Evolutionary conservation across 805 yeast species (phyloP), one percentile per base, ranked within the genome.

Genomic region (Suhomyces sp.): DNA sequence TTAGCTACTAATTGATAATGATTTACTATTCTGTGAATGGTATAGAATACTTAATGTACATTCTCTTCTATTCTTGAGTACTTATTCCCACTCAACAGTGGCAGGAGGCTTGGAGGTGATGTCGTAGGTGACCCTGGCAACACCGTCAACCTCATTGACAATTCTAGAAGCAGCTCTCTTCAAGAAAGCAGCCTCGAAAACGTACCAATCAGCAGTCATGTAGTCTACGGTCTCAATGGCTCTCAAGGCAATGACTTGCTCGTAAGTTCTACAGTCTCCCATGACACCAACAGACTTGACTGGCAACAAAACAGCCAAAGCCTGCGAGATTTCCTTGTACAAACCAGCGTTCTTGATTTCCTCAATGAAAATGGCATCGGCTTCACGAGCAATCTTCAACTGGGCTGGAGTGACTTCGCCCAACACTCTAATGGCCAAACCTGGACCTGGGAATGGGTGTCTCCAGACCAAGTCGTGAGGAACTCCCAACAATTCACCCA

Each of bases 371-470:
- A 94, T 94, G 72, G 78, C 80, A 72, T 94, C 99, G 56, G 99
- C 99, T 70, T 90, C 93, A 76, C 98, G 87, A 44, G 98, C 99
- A 68, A 94, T 94, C 67, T 84, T 93, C 52, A 94, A 94, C 78
- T 94, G 99, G 59, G 79, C 84, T 60, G 84, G 87, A 53, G 97
- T 89, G 57, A 94, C 98, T 77, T 93, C 98, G 62, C 99, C 99
- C 46, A 94, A 79, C 51, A 94, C 96, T 76, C 99, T 87, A 72
- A 94, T 94, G 62, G 97, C 99, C 68, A 94, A 88, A 79, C 99
- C 99, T 71, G 99, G 99, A 70, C 99, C 99, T 64, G 99, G 99
- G 96, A 94, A 94, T 52, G 99, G 99, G 71, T 94, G 99, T 81
- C 99, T 89, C 98, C 98, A 93, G 60, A 94, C 98, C 62, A 94